Base-by-base conservation (phyloP, 768 basidiomycete genomes). In the Suillus subluteus region DNA sequence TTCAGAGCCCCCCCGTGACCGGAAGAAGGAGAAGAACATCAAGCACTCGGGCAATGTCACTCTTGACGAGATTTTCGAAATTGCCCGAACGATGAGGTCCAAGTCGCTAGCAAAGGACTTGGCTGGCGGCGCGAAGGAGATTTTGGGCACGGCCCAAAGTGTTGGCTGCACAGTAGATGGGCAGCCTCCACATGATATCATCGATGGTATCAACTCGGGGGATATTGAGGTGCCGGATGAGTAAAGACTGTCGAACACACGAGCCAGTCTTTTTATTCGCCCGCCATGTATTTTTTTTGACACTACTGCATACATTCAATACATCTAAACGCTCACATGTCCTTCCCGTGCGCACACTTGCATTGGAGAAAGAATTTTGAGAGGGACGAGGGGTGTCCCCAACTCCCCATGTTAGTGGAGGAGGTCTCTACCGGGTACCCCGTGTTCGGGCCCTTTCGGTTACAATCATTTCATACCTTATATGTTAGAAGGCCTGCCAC, bases 21-120 rank as follows among this genome's bases (percentile, higher is more conserved):
- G 98, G 71, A 99, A 99, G 83, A 99, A 99, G 90, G 97, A 99
- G 88, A 99, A 99, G 87, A 99, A 99, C 87, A 98, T 99, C 85
- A 98, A 98, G 82, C 98, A 99, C 87, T 81, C 82, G 69, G 98
- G 98, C 67, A 99, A 98, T 84, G 86, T 99, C 71, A 76, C 95
- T 65, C 85, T 98, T 65, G 95, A 97, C 75, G 95, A 98, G 79
- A 95, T 99, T 76, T 81, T 93, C 77, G 91, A 95, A 71, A 96
- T 98, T 79, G 96, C 97, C 71, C 92, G 98, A 79, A 97, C 89
- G 69, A 97, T 99, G 96, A 91, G 87, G 81, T 82, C 82, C 81
- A 98, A 98, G 82, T 98, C 96, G 9, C 83, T 98, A 67, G 92
- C 96, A 71, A 98, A 96, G 86, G 89, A 91, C 71, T 85, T 98